Percentiles rank a stretch among this genome's conserved stretches.
Evolutionary conservation across 306 rosid genomes (phyloP).

Genomic region (Inga leiocalycina): DNA sequence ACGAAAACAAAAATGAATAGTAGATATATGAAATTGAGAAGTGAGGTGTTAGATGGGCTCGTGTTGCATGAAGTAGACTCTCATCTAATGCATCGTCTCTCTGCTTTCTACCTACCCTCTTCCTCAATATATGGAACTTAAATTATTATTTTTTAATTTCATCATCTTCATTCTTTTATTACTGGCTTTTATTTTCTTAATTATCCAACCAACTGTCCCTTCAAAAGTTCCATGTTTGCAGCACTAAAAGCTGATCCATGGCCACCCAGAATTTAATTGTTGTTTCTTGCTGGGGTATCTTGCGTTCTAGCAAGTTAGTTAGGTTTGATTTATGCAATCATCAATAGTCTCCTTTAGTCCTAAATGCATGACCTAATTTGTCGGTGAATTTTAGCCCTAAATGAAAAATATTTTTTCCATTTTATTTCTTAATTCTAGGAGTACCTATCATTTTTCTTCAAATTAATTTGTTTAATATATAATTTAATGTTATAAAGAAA

Average conservation of each 20-base stretch:
- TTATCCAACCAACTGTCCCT: not conserved
- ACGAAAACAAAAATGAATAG: no score
- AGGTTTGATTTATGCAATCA: not conserved
- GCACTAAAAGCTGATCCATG: not conserved
- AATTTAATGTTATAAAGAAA: no score
- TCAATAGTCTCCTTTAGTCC: no score
- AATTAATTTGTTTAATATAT: no score
- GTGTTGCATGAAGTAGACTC: not conserved
- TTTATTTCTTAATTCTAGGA: no score
- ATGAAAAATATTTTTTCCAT: no score
- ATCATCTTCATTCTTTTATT: not conserved
- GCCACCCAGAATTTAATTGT: not conserved
- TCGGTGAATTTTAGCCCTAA: no score
- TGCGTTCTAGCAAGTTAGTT: not conserved
- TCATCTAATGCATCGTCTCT: not conserved
- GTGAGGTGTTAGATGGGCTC: not conserved
- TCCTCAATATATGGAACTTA: not conserved
- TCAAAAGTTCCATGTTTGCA: not conserved
- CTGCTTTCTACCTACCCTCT: not conserved
- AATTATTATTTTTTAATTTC: not conserved
- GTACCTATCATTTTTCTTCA: no score
- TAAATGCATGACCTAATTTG: no score
- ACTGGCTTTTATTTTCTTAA: not conserved
- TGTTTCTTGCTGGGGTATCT: not conserved
- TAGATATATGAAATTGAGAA: not conserved